Base-by-base conservation (phyloP, 164 flowering plant genomes). In the Paratinospora sagittata region DNA sequence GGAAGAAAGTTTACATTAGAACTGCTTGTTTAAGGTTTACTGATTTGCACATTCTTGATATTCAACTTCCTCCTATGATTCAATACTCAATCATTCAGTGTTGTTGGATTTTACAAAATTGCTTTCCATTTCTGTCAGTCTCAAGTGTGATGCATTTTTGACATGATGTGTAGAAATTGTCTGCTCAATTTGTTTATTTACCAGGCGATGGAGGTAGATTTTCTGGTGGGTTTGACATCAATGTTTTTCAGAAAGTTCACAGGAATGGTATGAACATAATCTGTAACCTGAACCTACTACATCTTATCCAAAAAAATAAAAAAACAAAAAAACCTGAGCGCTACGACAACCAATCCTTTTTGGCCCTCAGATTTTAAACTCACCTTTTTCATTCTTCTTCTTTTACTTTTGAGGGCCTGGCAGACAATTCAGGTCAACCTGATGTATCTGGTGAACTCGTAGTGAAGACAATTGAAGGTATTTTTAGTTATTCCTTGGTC, bases 381-480 rank as follows among this genome's bases (percentile, higher is more conserved):
- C 9, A 64, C 8, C 7, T 27, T 27, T 64, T 33, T 5, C 33
- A 30, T 3, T 52, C 14, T 52, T 0, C 5, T 52, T 52, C 21
- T 17, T 23, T 39, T 37, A 30, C 9, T 61, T 23, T 26, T 21
- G 26, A 19, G 30, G 68, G 68, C 60, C 6, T 17, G 60, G 21
- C 60, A 41, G 68, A 41, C 23, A 66, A 13, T 39, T 37, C 47
- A 34, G 68, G 27, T 36, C 52, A n/a, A n/a, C 68, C 68, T 34
- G 49, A 39, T n/a, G 52, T 37, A 13, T 66, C 68, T 17, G 43
- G 24, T 66, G 43, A 26, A 41, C 10, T 66, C 16, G 49, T 66
- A 24, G 47, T 66, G 11, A 66, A 66, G 45, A 66, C 68, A 36
- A 39, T 66, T 19, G 68, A 66, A 66, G 39, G 37, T 36, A 17